Evolutionary conservation across 2,329 filamentous ascomycete species (phyloP).

Genomic region (Aspergillus vadensis): DNA sequence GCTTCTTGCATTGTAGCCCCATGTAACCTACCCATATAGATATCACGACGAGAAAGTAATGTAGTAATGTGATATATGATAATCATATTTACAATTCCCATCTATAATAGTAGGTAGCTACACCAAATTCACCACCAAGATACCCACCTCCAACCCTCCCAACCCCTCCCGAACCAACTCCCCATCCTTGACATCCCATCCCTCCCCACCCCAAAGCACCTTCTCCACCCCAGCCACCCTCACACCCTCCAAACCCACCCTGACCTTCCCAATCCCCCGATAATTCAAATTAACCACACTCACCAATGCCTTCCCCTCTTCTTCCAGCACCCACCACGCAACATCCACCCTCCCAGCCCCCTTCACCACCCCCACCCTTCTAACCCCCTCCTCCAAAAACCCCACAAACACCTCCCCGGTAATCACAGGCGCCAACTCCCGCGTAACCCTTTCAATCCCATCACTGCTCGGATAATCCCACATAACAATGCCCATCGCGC

Average conservation of each 20-base stretch:
- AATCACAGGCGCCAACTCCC: neutral
- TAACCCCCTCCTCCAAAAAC: neutral
- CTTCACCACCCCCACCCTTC: neutral
- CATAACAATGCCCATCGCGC: neutral
- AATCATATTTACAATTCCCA: no score
- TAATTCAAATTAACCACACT: neutral
- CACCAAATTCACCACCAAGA: neutral
- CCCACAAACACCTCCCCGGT: neutral
- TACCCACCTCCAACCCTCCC: neutral
- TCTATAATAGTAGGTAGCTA: neutral
- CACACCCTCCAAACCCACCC: neutral
- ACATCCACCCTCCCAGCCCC: neutral
- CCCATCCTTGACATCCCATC: neutral
- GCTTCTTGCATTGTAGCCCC: conserved; percentile 19
- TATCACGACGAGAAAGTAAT: neutral
- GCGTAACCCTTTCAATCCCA: neutral
- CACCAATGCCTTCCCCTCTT: neutral
- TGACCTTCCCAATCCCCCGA: neutral
- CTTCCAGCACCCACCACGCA: neutral
- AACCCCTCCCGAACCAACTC: neutral
- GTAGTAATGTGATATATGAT: neutral
- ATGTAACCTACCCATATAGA: no score
- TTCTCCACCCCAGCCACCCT: neutral
- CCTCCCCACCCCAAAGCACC: neutral
- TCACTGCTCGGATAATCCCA: neutral